A percentile compares a stretch with the other conserved stretches of the same genome.
phyloP scores from a whole-genome alignment of 2,329 filamentous ascomycete species.

The Plenodomus biglobosus region DNA sequence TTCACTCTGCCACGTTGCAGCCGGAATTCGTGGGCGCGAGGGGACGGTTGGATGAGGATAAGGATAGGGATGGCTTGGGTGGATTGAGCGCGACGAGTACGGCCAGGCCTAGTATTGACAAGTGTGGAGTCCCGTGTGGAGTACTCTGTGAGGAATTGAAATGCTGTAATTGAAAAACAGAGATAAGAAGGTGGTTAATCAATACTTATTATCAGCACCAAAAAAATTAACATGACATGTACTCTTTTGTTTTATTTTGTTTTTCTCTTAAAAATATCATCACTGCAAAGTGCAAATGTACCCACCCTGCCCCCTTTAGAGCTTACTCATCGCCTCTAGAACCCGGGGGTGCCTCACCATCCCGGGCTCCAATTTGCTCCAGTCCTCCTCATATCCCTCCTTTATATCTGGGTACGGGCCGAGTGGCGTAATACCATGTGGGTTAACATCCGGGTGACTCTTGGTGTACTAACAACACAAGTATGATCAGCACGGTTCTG shows the following conservation, averaged over 20 bases:
- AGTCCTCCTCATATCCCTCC: conserved; percentile 53
- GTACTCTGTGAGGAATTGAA: conserved; percentile 55
- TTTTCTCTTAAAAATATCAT: too few species aligned
- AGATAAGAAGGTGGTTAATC: too few species aligned
- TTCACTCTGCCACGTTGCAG: conserved; percentile 71
- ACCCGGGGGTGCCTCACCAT: conserved; percentile 49
- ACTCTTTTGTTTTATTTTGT: too few species aligned
- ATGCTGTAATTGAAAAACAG: conserved; percentile 45
- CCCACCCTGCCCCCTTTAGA: conserved; percentile 9
- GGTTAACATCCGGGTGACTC: conserved; percentile 62
- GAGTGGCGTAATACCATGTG: conserved; percentile 62
- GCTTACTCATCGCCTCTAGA: conserved; percentile 33
- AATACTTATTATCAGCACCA: too few species aligned
- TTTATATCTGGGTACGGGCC: conserved; percentile 64
- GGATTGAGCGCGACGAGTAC: conserved; percentile 17
- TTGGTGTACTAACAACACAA: conserved; percentile 64
- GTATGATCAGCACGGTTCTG: too few species aligned
- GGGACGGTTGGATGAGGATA: conserved; percentile 1
- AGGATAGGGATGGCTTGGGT: conserved; percentile 3
- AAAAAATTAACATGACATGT: too few species aligned
- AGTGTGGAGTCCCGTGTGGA: conserved; percentile 58
- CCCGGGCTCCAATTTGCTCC: conserved; percentile 52
- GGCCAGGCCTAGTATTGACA: conserved; percentile 32
- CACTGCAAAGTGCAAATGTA: too few species aligned
- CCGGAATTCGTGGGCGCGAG: conserved; percentile 54